A percentile compares a stretch with the other conserved stretches of the same genome.
phyloP scores from a whole-genome alignment of 495 filamentous ascomycete genomes.

The Poronia punctata region DNA sequence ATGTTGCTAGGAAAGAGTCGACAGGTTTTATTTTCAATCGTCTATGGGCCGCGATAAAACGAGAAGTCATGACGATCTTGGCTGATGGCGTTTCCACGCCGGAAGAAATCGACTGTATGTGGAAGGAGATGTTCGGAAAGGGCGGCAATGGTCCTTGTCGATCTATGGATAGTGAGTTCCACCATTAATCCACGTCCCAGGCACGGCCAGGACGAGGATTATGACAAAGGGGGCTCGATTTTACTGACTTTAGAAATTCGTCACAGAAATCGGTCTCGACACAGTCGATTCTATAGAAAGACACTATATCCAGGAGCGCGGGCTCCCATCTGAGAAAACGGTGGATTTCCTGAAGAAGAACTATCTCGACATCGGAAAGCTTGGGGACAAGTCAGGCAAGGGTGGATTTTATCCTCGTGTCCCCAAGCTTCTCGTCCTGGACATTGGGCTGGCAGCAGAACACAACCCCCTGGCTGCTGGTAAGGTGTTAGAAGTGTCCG shows the following conservation, averaged over 20 bases:
- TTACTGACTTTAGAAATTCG: background rate
- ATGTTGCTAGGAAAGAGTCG: slow-evolving; percentile 38
- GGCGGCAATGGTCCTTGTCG: background rate
- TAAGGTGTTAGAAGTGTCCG: background rate
- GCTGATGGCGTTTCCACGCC: slow-evolving; percentile 28
- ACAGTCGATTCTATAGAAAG: slow-evolving; percentile 39
- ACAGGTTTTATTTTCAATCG: slow-evolving; percentile 54
- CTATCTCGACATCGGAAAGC: background rate
- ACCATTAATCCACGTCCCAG: background rate
- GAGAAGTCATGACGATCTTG: slow-evolving; percentile 44
- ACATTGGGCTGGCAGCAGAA: background rate
- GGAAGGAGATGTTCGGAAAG: background rate
- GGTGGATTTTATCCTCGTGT: background rate
- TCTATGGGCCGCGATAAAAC: slow-evolving; percentile 52
- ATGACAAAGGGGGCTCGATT: too few relatives aligned
- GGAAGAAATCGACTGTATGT: background rate
- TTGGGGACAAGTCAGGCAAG: background rate
- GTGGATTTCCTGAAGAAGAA: background rate
- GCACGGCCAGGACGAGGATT: too few relatives aligned
- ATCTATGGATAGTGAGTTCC: background rate
- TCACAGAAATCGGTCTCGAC: slow-evolving; percentile 42
- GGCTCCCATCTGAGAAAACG: slow-evolving; percentile 15
- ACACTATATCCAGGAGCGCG: slow-evolving; percentile 39
- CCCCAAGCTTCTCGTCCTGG: background rate
- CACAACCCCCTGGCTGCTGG: too few relatives aligned